Conservation (phyloP, 345 rosid genomes). For the Noccaea caerulescens region DNA sequence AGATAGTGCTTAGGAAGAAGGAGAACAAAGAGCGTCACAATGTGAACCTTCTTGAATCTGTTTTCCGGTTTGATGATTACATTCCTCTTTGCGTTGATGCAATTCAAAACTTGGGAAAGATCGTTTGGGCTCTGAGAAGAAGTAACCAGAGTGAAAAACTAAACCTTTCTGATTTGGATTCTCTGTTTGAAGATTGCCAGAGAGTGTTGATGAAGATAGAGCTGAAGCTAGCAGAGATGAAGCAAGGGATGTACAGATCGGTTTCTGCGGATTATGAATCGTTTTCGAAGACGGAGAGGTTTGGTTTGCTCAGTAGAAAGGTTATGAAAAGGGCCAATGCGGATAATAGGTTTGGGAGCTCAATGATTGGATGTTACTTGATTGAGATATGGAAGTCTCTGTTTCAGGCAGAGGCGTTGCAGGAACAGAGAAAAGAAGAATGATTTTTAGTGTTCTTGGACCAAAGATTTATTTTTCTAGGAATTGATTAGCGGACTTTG, state of each 20-base stretch:
- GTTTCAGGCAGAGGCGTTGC: slow-evolving; percentile 10
- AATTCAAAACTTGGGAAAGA: slow-evolving; percentile 22
- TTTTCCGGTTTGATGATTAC: neutral
- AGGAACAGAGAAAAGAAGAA: neutral
- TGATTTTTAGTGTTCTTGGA: slow-evolving; percentile 12
- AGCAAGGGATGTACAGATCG: slow-evolving; percentile 10
- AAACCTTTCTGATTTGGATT: slow-evolving; percentile 13
- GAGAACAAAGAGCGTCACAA: slow-evolving; percentile 1
- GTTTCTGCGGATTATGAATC: slow-evolving; percentile 30
- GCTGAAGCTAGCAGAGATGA: slow-evolving; percentile 32
- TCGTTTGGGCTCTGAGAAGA: slow-evolving; percentile 22
- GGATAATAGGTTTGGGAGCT: slow-evolving; percentile 12
- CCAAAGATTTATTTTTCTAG: neutral
- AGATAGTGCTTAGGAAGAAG: slow-evolving; percentile 15
- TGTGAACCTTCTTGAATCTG: slow-evolving; percentile 16
- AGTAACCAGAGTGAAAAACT: neutral
- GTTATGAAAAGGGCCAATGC: neutral
- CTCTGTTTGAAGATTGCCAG: slow-evolving; percentile 22
- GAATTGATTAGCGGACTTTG: neutral
- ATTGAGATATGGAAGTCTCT: slow-evolving; percentile 28
- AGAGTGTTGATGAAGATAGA: slow-evolving; percentile 24
- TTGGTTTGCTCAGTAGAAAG: neutral
- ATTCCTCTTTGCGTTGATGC: slow-evolving; percentile 14
- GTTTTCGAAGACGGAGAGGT: slow-evolving; percentile 17
- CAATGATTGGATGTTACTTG: slow-evolving; percentile 20